These are phyloP conservation scores for Chondrostereum purpureum DNA, from an alignment of 1,284 basidiomycete genomes.

Conservation along the genomic window DNA sequence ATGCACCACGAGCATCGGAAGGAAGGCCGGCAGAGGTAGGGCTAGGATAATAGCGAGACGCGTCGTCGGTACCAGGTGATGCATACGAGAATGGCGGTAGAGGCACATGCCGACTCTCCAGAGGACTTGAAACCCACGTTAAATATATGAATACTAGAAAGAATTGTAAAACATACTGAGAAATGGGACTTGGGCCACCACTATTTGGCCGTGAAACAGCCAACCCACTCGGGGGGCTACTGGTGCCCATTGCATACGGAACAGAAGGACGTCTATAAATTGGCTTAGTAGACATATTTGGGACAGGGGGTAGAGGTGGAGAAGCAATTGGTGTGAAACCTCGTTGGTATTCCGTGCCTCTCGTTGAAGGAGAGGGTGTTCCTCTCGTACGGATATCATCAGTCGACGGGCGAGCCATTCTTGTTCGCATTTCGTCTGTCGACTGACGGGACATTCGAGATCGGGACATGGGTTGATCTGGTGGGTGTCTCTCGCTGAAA, in stretches of 20 bases:
- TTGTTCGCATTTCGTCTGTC: not conserved
- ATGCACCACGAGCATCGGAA: too few species aligned
- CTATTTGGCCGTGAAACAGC: not conserved
- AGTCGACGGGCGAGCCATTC: not conserved
- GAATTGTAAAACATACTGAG: too few species aligned
- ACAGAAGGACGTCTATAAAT: not conserved
- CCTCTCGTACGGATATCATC: not conserved
- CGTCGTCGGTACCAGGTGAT: too few species aligned
- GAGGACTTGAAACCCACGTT: too few species aligned
- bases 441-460: not conserved
- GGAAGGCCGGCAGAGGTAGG: too few species aligned
- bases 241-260: not conserved
- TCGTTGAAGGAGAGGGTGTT: too few species aligned
- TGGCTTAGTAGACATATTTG: not conserved
- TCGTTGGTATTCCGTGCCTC: not conserved
- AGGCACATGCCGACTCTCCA: too few species aligned
- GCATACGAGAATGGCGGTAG: too few species aligned
- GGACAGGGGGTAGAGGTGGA: not conserved
- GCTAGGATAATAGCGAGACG: too few species aligned
- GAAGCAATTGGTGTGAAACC: not conserved
- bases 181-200: not conserved
- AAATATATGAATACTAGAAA: too few species aligned
- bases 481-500: slow-evolving; percentile 16
- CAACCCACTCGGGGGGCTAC: not conserved
- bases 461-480: slow-evolving; percentile 17